Percentiles rank a stretch among this genome's conserved stretches.
These are phyloP conservation scores for Condylostoma magnum DNA, from an alignment of 169 alveolate species.

Conservation along the genomic window DNA sequence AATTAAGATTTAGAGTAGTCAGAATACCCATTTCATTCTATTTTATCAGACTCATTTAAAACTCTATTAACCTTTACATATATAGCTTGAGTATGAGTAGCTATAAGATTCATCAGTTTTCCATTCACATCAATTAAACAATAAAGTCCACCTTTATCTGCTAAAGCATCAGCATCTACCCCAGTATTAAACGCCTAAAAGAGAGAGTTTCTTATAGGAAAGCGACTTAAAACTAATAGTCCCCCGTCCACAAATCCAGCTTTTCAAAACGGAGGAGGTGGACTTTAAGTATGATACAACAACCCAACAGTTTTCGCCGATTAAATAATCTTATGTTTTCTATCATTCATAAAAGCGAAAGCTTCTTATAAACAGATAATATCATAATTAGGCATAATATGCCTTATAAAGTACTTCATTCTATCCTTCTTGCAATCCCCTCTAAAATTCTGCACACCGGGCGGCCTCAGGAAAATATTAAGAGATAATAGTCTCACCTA, in stretches of 20 bases:
- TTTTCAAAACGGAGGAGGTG: slow-evolving; percentile 34
- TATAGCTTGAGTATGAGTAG: slow-evolving; percentile 43
- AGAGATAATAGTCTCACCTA: too few relatives aligned
- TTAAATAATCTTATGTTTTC: slow-evolving; percentile 39
- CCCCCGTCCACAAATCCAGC: slow-evolving; percentile 42
- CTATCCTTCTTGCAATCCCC: slow-evolving; percentile 40
- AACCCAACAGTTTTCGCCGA: slow-evolving; percentile 35
- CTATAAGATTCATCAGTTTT: slow-evolving; percentile 34
- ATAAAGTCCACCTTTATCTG: slow-evolving; percentile 43
- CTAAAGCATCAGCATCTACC: slow-evolving; percentile 23
- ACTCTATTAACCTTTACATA: slow-evolving; percentile 26
- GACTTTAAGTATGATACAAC: slow-evolving; percentile 12
- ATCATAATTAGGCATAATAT: slow-evolving; percentile 27
- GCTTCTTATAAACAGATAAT: slow-evolving; percentile 49
- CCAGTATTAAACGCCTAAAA: slow-evolving; percentile 10
- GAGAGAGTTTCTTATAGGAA: slow-evolving; percentile 33
- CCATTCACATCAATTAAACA: slow-evolving; percentile 29
- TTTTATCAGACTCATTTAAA: too few relatives aligned
- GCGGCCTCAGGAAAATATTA: slow-evolving; percentile 49
- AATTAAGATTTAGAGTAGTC: too few relatives aligned
- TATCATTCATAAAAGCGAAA: slow-evolving; percentile 25
- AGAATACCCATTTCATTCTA: too few relatives aligned
- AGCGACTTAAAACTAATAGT: slow-evolving; percentile 39
- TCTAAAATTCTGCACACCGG: slow-evolving; percentile 35
- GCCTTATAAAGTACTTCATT: slow-evolving; percentile 16